phyloP scores from a whole-genome alignment of 1,284 basidiomycete genomes.

The Ceratorhiza oryzae-sativae region DNA sequence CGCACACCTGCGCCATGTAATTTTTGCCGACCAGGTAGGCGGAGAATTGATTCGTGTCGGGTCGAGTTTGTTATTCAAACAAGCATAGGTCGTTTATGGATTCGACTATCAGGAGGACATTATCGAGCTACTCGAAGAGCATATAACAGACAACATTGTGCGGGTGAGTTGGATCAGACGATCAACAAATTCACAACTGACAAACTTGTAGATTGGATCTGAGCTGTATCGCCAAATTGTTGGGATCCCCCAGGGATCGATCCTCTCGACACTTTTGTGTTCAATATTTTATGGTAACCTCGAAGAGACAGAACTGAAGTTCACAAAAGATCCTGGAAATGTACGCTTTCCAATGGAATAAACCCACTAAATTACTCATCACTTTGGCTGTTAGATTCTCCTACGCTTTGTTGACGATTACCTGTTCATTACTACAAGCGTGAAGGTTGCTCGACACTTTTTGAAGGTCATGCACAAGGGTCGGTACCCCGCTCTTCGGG shows the following conservation, averaged over 20 bases:
- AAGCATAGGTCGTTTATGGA: conserved; percentile 65
- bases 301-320: conserved; percentile 70
- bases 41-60: not conserved
- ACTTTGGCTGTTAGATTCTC: conserved; percentile 63
- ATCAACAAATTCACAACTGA: not conserved
- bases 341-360: conserved; percentile 55
- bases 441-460: conserved; percentile 70
- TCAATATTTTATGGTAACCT: conserved; percentile 94
- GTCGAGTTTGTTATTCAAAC: not conserved
- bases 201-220: conserved; percentile 66
- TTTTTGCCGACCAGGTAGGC: conserved; percentile 84
- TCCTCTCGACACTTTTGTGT: conserved; percentile 88
- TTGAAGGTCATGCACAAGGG: conserved; percentile 82
- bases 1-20: conserved; percentile 69
- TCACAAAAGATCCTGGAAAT: conserved; percentile 64
- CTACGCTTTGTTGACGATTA: conserved; percentile 95
- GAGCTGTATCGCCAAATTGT: conserved; percentile 84
- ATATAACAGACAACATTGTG: conserved; percentile 91
- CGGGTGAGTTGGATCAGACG: conserved; percentile 60
- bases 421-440: conserved; percentile 81
- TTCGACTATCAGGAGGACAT: conserved; percentile 65
- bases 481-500: too few species aligned
- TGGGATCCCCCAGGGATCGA: conserved; percentile 96
- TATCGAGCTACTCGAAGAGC: conserved; percentile 80
- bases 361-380: not conserved